These are phyloP conservation scores for Sclerotinia subarctica DNA, from an alignment of 2,329 filamentous ascomycete genomes.

Conservation along the genomic window DNA sequence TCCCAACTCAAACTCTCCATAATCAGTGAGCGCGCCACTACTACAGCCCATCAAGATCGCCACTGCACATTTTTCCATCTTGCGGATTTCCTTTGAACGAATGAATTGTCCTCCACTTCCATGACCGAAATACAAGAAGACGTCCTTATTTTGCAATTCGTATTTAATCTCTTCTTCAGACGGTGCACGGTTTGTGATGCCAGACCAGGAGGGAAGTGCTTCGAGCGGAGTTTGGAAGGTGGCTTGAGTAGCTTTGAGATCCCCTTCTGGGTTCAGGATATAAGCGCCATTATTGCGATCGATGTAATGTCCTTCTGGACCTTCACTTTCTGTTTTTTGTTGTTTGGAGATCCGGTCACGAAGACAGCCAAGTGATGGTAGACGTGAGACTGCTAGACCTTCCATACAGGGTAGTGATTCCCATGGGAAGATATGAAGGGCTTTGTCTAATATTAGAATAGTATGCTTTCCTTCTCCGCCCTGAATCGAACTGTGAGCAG, in stretches of 20 bases:
- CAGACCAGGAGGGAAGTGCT: constrained; percentile 64
- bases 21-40: constrained; percentile 75
- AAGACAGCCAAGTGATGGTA: constrained; percentile 82
- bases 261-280: constrained; percentile 84
- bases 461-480: constrained; percentile 59
- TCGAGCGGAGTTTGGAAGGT: constrained; percentile 68
- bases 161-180: constrained; percentile 73
- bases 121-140: constrained; percentile 94
- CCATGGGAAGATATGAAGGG: constrained; percentile 90
- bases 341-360: constrained; percentile 63
- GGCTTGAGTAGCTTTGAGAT: constrained; percentile 75
- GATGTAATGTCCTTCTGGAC: constrained; percentile 52
- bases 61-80: constrained; percentile 72
- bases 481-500: constrained; percentile 39
- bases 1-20: constrained; percentile 85
- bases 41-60: constrained; percentile 93
- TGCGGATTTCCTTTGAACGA: constrained; percentile 75
- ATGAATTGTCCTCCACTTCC: constrained; percentile 95
- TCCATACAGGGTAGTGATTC: constrained; percentile 88
- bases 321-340: constrained; percentile 25
- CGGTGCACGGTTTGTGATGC: constrained; percentile 66
- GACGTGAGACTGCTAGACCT: constrained; percentile 73
- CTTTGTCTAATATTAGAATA: constrained; percentile 86
- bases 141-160: constrained; percentile 61
- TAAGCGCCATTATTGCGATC: constrained; percentile 61